phyloP scores from a whole-genome alignment of 2,329 filamentous ascomycete species.

The Septoria petroselini region DNA sequence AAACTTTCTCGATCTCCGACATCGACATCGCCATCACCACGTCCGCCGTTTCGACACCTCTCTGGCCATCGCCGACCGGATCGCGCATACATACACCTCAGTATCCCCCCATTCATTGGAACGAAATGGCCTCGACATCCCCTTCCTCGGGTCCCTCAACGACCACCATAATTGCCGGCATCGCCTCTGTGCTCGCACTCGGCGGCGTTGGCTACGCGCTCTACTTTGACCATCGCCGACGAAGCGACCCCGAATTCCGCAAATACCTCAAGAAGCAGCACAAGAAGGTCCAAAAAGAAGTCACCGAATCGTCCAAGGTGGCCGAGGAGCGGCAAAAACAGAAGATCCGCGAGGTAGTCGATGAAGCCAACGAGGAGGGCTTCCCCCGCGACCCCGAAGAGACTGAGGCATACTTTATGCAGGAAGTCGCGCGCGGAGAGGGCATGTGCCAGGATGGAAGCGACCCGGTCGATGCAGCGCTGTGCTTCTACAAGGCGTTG shows the following conservation, averaged over 20 bases:
- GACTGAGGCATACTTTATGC: conserved; percentile 94
- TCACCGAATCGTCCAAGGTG: conserved; percentile 69
- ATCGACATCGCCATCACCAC: not conserved
- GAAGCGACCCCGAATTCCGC: conserved; percentile 62
- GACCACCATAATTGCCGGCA: conserved; percentile 57
- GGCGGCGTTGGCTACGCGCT: conserved; percentile 62
- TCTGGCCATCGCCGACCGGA: not conserved
- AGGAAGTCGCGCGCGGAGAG: conserved; percentile 88
- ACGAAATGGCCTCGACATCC: conserved; percentile 37
- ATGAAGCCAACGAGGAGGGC: conserved; percentile 82
- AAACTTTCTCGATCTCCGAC: no score
- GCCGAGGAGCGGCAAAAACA: conserved; percentile 66
- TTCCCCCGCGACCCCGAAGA: conserved; percentile 89
- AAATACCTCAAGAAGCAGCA: conserved; percentile 68
- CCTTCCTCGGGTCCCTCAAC: conserved; percentile 47
- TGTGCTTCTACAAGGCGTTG: conserved; percentile 96
- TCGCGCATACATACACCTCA: conserved; percentile 1
- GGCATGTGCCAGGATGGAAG: conserved; percentile 76
- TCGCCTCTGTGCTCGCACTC: conserved; percentile 57
- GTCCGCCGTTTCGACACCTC: not conserved
- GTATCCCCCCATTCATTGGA: not conserved
- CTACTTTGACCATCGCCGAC: conserved; percentile 65
- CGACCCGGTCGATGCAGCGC: conserved; percentile 74
- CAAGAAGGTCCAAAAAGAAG: conserved; percentile 66
- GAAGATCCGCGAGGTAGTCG: conserved; percentile 70